Evolutionary conservation across 441 rosid species (phyloP).

Genomic region (Gossypium gossypioides): DNA sequence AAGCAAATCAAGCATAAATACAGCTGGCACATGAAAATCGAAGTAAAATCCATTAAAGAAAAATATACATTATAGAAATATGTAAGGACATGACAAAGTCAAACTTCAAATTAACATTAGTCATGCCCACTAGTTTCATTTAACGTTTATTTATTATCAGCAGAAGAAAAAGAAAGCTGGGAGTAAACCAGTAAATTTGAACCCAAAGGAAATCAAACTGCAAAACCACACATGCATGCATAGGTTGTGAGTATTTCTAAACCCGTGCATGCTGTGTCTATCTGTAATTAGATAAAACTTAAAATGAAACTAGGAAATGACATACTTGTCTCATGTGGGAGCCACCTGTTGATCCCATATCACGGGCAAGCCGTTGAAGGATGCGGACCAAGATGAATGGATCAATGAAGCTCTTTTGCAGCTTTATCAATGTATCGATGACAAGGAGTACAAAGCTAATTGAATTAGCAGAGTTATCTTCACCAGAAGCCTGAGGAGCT

Average conservation of each 20-base stretch:
- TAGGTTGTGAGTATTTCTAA: background rate
- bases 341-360: constrained; percentile 69
- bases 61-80: background rate
- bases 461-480: constrained; percentile 64
- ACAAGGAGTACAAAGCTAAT: constrained; percentile 79
- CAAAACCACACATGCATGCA: background rate
- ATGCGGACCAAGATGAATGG: constrained; percentile 66
- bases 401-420: constrained; percentile 63
- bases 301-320: constrained; percentile 10
- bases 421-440: constrained; percentile 77
- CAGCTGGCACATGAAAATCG: background rate
- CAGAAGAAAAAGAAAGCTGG: background rate
- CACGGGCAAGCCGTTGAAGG: constrained; percentile 82
- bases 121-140: background rate
- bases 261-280: background rate
- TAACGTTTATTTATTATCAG: background rate
- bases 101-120: background rate
- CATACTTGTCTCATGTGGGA: constrained; percentile 86
- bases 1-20: background rate
- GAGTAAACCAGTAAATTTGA: background rate
- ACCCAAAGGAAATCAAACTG: background rate
- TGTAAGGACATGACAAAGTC: background rate
- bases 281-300: background rate
- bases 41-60: background rate
- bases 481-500: constrained; percentile 55